Percentiles rank a stretch among this genome's conserved stretches.
phyloP scores from a whole-genome alignment of 371 early-diverging fungal species.

The Dinochytrium kinnereticum region DNA sequence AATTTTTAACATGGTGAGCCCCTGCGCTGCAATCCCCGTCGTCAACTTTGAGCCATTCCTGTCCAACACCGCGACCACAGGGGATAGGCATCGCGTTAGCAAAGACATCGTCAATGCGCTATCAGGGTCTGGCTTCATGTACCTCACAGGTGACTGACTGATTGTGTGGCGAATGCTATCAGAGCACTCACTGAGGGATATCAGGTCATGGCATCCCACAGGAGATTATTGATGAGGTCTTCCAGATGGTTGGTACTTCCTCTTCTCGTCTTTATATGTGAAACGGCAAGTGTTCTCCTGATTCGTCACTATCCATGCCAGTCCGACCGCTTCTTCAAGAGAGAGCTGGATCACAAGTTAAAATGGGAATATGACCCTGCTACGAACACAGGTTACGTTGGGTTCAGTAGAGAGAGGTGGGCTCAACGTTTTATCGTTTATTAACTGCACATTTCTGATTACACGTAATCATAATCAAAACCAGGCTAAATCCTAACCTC shows the following conservation, averaged over 20 bases:
- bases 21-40: conserved; percentile 29
- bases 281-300: not conserved
- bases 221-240: conserved; percentile 20
- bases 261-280: no score
- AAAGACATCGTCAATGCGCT: conserved; percentile 22
- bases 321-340: conserved; percentile 25
- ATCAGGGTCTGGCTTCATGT: conserved; percentile 29
- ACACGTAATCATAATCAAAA: not conserved
- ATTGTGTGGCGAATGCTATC: not conserved
- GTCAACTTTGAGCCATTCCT: conserved; percentile 29
- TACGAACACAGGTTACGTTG: conserved; percentile 37
- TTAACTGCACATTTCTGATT: not conserved
- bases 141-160: conserved; percentile 17
- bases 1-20: no score
- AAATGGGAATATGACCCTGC: conserved; percentile 14
- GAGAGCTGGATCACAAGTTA: conserved; percentile 15
- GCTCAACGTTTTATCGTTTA: not conserved
- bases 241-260: conserved; percentile 18
- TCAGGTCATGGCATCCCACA: conserved; percentile 29
- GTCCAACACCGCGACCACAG: not conserved
- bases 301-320: not conserved
- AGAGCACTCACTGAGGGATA: not conserved
- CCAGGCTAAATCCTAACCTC: conserved; percentile 9
- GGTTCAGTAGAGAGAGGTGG: conserved; percentile 24
- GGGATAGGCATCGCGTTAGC: not conserved